Evolutionary conservation across 495 filamentous ascomycete genomes (phyloP), one percentile per base, ranked within the genome.

Genomic region (Aspergillus nanangensis): DNA sequence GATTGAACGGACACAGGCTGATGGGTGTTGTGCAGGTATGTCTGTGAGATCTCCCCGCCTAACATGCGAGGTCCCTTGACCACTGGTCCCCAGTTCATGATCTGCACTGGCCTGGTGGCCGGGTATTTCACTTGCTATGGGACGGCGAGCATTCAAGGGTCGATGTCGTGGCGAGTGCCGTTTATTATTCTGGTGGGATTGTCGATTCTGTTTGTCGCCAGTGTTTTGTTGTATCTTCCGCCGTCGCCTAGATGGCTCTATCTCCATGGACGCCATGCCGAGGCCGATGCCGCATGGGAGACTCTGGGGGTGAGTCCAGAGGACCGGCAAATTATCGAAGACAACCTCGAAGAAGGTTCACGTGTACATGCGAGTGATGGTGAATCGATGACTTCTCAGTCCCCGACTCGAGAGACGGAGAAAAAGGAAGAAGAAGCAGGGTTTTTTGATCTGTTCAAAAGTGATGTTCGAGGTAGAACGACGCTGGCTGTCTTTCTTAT

Each of bases 51-150:
- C 34, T 73, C 79, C 3, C 80, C 80, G 0, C 61, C 69, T 1
- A 64, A 52, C 4, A 58, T 56, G 2, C 54, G 80, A 25, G 81
- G 79, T 1, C 61, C 68, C 0, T 51, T 84, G 13, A 71, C 74
- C 0, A 72, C 76, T 1, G 59, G 72, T 3, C 74, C 75, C 2
- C 80, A 83, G 47, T 50, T 81, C 17, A 44, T 77, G 23, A 72
- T 67, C 10, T 70, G 70, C 1, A 31, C 70, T 0, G 80, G 77
- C 1, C 52, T 81, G 1, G 65, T 68, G 4, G 27, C 62, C 0
- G 80, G 81, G 1, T 84, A 74, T 45, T 83, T 84, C 45, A 72
- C 66, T 15, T 79, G 77, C 48, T 84, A 83, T 47, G 81, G 76
- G 10, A 68, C 70, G 9, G 61, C 69, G 2, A 54, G 62, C 5